A percentile compares a stretch with the other conserved stretches of the same genome.
Conservation (phyloP, 1,284 basidiomycete genomes). For the Fistulina hepatica region DNA sequence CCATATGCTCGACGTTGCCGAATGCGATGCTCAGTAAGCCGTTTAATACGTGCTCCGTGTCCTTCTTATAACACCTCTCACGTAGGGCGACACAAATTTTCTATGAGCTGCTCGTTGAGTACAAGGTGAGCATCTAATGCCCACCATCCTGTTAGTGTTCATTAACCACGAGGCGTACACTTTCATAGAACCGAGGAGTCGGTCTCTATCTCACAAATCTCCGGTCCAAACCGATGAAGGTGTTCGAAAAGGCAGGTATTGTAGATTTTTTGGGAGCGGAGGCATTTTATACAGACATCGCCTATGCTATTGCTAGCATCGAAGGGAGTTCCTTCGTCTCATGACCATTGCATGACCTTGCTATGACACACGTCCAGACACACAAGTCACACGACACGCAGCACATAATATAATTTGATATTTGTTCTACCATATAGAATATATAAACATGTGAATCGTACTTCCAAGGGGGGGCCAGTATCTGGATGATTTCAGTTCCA, state of each 20-base stretch:
- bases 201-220: slow-evolving; percentile 75
- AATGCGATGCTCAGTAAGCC: slow-evolving; percentile 75
- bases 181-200: slow-evolving; percentile 52
- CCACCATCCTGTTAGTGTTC: slow-evolving; percentile 1
- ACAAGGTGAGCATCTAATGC: slow-evolving; percentile 38
- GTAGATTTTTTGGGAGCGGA: slow-evolving; percentile 52
- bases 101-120: slow-evolving; percentile 69
- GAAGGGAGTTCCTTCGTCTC: no score
- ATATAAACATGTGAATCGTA: no score
- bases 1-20: slow-evolving; percentile 81
- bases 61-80: slow-evolving; percentile 8
- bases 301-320: slow-evolving; percentile 46
- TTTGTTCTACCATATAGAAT: no score
- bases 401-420: no score
- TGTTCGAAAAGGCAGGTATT: slow-evolving; percentile 62
- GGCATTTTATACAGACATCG: slow-evolving; percentile 64
- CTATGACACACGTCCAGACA: no score
- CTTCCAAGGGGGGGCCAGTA: no score
- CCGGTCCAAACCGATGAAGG: slow-evolving; percentile 38
- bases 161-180: slow-evolving; percentile 3
- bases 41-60: not conserved
- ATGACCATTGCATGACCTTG: no score
- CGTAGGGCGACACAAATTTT: slow-evolving; percentile 76
- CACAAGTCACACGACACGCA: no score
- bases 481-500: no score